These are phyloP conservation scores for Boeremia lycopersici DNA, from an alignment of 2,329 filamentous ascomycete genomes.

Conservation along the genomic window DNA sequence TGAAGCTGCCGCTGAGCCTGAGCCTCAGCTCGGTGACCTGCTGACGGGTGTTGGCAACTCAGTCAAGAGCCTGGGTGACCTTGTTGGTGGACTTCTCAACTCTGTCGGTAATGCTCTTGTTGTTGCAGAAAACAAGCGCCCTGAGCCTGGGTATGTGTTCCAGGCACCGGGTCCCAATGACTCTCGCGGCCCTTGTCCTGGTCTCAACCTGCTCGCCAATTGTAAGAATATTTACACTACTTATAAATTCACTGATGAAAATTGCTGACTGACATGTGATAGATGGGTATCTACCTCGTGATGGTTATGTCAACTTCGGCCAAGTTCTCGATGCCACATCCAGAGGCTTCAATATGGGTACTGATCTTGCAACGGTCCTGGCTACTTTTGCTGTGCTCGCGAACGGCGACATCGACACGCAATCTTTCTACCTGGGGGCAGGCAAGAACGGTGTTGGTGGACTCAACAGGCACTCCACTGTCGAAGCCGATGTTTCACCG, in stretches of 20 bases:
- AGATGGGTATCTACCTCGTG: constrained; percentile 55
- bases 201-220: constrained; percentile 61
- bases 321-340: constrained; percentile 23
- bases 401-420: constrained; percentile 28
- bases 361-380: constrained; percentile 42
- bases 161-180: constrained; percentile 24
- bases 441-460: constrained; percentile 27
- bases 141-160: constrained; percentile 27
- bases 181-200: constrained; percentile 53
- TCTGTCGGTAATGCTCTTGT: constrained; percentile 25
- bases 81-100: constrained; percentile 23
- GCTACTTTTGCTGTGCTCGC: constrained; percentile 26
- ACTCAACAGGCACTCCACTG: constrained; percentile 51
- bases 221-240: constrained; percentile 18
- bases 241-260: neutral
- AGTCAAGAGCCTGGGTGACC: constrained; percentile 14
- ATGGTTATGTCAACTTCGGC: constrained; percentile 42
- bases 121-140: constrained; percentile 24
- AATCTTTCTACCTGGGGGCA: constrained; percentile 29
- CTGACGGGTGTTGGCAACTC: constrained; percentile 13
- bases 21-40: constrained; percentile 9
- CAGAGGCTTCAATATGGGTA: constrained; percentile 32
- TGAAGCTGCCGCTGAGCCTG: constrained; percentile 14
- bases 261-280: neutral
- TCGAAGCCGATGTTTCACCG: constrained; percentile 41